phyloP scores from a whole-genome alignment of 1,284 basidiomycete genomes.

The Melanopsichium pennsylvanicum region DNA sequence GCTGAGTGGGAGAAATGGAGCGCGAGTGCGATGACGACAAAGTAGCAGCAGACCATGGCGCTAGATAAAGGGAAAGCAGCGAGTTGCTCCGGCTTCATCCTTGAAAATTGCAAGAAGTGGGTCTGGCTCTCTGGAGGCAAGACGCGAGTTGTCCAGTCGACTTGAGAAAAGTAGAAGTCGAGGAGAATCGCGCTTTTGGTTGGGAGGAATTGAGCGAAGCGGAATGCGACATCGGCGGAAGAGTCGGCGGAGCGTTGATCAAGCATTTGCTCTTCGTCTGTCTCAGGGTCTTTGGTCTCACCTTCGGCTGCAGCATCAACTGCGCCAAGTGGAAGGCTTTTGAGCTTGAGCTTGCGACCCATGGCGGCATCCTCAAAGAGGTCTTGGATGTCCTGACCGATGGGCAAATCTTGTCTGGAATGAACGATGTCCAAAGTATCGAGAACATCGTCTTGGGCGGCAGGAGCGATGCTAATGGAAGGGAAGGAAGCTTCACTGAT shows the following conservation, averaged over 20 bases:
- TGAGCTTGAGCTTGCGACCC: conserved; percentile 41
- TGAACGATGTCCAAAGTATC: conserved; percentile 1
- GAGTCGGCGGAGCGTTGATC: conserved; percentile 42
- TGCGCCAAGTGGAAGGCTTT: conserved; percentile 26
- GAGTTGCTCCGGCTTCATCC: conserved; percentile 41
- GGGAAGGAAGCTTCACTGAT: conserved; percentile 6
- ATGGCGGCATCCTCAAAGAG: conserved; percentile 45
- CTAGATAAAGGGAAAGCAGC: conserved; percentile 48
- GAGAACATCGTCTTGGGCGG: conserved; percentile 8
- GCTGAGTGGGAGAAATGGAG: conserved; percentile 51
- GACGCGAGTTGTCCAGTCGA: conserved; percentile 58
- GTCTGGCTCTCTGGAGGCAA: conserved; percentile 20
- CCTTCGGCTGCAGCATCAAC: conserved; percentile 2
- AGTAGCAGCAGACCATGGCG: conserved; percentile 53
- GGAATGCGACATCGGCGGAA: conserved; percentile 40
- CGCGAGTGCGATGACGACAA: conserved; percentile 58
- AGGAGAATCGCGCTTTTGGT: conserved; percentile 30
- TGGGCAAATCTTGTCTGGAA: conserved; percentile 10
- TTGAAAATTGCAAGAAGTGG: conserved; percentile 29
- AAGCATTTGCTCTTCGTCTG: conserved; percentile 42
- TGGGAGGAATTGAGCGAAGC: conserved; percentile 40
- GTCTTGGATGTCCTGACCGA: conserved; percentile 39
- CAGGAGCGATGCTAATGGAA: conserved; percentile 2
- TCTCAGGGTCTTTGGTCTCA: conserved; percentile 20
- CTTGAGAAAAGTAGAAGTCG: conserved; percentile 57